Conservation (phyloP, 2,329 filamentous ascomycete species). For the Dactylellina leptospora region DNA sequence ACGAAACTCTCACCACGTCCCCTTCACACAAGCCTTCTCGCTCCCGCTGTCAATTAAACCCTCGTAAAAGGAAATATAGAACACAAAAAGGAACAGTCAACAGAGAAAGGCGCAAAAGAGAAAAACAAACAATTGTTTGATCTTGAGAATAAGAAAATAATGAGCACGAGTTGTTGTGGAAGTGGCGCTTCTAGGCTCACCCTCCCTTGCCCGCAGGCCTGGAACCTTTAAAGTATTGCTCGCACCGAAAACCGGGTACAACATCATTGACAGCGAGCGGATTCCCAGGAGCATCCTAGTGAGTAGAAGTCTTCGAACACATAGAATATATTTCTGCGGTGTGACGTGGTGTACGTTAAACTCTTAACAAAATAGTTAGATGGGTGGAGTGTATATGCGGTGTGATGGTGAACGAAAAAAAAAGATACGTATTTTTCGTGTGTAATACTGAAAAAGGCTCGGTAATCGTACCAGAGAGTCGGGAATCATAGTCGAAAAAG, state of each 20-base stretch:
- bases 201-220: conserved; percentile 34
- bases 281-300: conserved; percentile 10
- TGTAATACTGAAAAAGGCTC: neutral
- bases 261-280: conserved; percentile 12
- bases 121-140: too few relatives aligned
- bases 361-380: neutral
- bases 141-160: too few relatives aligned
- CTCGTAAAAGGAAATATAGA: neutral
- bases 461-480: conserved; percentile 5
- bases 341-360: conserved; percentile 37
- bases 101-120: neutral
- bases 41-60: conserved; percentile 30
- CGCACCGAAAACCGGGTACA: neutral
- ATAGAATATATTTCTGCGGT: conserved; percentile 20
- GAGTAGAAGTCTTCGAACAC: conserved; percentile 8
- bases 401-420: neutral
- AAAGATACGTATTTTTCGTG: neutral
- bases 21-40: conserved; percentile 19
- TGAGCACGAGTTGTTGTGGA: neutral
- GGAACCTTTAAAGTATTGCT: neutral
- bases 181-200: conserved; percentile 37
- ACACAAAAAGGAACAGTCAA: neutral
- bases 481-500: conserved; percentile 6
- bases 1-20: conserved; percentile 32
- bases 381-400: neutral